Conservation (phyloP, 305 asterid species). For the Stenogyne calaminthoides region DNA sequence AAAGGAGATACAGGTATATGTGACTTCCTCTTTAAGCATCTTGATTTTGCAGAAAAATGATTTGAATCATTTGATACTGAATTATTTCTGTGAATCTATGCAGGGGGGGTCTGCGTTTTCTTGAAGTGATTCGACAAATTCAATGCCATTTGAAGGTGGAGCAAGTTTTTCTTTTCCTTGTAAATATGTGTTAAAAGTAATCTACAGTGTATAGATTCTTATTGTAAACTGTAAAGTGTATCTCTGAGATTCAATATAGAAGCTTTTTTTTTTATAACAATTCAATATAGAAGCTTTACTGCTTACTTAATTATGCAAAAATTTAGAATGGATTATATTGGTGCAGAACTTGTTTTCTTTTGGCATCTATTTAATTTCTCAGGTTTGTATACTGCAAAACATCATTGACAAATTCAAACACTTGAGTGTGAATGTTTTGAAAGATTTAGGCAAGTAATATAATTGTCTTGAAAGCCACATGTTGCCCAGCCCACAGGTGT, state of each 20-base stretch:
- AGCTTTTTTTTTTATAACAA: no score
- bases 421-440: not conserved
- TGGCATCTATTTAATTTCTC: not conserved
- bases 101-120: constrained; percentile 31
- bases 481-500: not conserved
- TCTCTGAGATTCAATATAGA: constrained; percentile 6
- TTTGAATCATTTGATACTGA: not conserved
- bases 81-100: constrained; percentile 15
- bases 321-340: not conserved
- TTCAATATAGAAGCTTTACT: constrained; percentile 11
- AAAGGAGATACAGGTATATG: constrained; percentile 35
- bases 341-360: not conserved
- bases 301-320: not conserved
- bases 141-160: constrained; percentile 20
- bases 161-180: constrained; percentile 18
- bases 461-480: no score
- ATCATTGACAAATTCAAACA: not conserved
- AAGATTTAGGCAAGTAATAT: no score
- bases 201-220: constrained; percentile 36
- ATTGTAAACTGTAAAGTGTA: constrained; percentile 34
- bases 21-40: constrained; percentile 11
- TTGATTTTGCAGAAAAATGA: constrained; percentile 11
- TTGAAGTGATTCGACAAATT: constrained; percentile 12
- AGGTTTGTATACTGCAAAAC: not conserved
- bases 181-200: constrained; percentile 26